These are phyloP conservation scores for Globisporangium irregulare DNA, from an alignment of 352 stramenopile genomes.

Conservation along the genomic window DNA sequence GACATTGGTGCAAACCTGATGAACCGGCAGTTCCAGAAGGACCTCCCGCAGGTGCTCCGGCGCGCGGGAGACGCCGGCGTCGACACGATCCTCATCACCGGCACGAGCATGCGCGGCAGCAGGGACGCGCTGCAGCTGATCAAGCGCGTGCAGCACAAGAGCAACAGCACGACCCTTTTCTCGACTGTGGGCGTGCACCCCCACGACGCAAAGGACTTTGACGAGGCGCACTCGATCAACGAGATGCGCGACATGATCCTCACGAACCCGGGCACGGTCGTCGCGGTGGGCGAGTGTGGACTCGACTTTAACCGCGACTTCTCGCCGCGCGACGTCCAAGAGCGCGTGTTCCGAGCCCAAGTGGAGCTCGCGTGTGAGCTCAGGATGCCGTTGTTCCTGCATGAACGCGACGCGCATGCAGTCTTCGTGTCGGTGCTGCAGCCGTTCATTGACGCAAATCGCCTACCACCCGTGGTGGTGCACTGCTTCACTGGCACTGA, in stretches of 20 bases:
- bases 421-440: conserved; percentile 41
- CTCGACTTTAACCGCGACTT: conserved; percentile 97
- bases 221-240: conserved; percentile 23
- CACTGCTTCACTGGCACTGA: conserved; percentile 74
- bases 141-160: conserved; percentile 15
- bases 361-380: conserved; percentile 83
- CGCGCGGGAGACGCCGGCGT: conserved; percentile 72
- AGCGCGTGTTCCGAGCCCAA: conserved; percentile 85
- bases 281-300: conserved; percentile 94
- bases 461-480: conserved; percentile 54
- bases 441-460: conserved; percentile 29
- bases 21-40: conserved; percentile 62
- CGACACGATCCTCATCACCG: conserved; percentile 83
- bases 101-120: conserved; percentile 50
- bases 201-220: conserved; percentile 88
- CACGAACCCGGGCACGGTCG: conserved; percentile 52
- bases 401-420: conserved; percentile 73
- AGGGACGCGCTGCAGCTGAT: conserved; percentile 41
- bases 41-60: conserved; percentile 88
- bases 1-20: conserved; percentile 76
- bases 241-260: conserved; percentile 48
- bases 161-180: conserved; percentile 46
- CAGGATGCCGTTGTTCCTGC: conserved; percentile 92
- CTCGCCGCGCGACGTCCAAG: conserved; percentile 87
- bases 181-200: conserved; percentile 94